These are phyloP conservation scores for Nakaseomyces nivariensis DNA, from an alignment of 1,139 yeast genomes.

Conservation along the genomic window DNA sequence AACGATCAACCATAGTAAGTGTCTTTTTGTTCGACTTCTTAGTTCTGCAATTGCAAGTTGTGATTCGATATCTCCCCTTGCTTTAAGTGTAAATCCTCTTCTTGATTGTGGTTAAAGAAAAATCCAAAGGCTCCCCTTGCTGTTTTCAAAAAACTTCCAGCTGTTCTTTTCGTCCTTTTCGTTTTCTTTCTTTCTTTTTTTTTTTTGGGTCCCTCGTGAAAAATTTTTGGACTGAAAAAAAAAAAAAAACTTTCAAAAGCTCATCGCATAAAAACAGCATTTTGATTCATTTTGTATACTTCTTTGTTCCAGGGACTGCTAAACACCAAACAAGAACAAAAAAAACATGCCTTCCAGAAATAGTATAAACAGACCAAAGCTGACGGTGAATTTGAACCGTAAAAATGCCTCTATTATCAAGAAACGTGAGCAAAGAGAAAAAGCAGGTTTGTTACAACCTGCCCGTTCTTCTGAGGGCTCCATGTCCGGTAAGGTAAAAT, in stretches of 20 bases:
- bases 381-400: conserved; percentile 44
- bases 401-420: conserved; percentile 47
- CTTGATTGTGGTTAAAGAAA: neutral
- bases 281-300: no score
- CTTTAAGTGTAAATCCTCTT: no score
- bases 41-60: no score
- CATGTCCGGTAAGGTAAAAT: conserved; percentile 39
- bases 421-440: conserved; percentile 48
- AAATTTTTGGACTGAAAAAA: neutral
- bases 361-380: conserved; percentile 71
- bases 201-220: neutral
- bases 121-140: neutral
- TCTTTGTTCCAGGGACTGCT: no score
- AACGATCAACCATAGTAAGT: conserved; percentile 1
- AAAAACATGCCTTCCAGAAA: conserved; percentile 59
- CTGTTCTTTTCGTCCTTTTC: no score
- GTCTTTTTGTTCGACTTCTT: neutral
- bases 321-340: neutral
- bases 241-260: neutral
- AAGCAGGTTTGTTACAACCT: conserved; percentile 33
- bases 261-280: neutral
- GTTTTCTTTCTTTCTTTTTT: neutral
- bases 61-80: no score
- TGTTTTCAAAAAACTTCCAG: no score
- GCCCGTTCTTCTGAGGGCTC: conserved; percentile 40